Evolutionary conservation across 2,329 filamentous ascomycete genomes (phyloP).

Genomic region (Amesomyces nigricolor): DNA sequence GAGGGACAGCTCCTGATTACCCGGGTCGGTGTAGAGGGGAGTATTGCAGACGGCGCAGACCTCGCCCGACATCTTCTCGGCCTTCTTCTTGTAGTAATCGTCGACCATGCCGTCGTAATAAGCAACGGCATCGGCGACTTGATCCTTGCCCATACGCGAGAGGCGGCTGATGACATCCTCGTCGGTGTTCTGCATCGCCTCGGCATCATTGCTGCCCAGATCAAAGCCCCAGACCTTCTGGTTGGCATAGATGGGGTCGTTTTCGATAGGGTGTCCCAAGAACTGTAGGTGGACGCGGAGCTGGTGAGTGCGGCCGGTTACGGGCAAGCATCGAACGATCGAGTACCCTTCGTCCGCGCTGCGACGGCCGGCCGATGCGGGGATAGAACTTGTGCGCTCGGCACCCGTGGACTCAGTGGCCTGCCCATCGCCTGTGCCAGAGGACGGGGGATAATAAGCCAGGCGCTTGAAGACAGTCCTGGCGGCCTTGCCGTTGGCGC

Average conservation of each 20-base stretch:
- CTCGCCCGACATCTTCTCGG: slow-evolving; percentile 87
- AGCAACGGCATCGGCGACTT: slow-evolving; percentile 81
- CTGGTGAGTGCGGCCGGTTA: slow-evolving; percentile 93
- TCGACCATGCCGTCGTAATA: slow-evolving; percentile 95
- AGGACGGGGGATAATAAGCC: slow-evolving; percentile 73
- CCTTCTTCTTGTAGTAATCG: slow-evolving; percentile 81
- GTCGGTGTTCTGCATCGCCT: slow-evolving; percentile 67
- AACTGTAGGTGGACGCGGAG: slow-evolving; percentile 92
- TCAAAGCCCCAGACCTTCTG: slow-evolving; percentile 81
- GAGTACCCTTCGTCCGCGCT: slow-evolving; percentile 73
- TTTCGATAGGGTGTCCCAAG: slow-evolving; percentile 89
- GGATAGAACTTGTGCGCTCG: slow-evolving; percentile 2
- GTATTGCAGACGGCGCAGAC: slow-evolving; percentile 77
- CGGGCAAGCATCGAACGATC: slow-evolving; percentile 85
- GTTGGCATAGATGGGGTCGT: slow-evolving; percentile 97
- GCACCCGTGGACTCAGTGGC: no score
- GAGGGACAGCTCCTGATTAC: slow-evolving; percentile 80
- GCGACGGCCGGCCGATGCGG: slow-evolving; percentile 23
- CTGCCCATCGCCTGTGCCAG: slow-evolving; percentile 18
- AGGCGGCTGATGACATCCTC: slow-evolving; percentile 85
- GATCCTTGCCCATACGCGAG: slow-evolving; percentile 86
- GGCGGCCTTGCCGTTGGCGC: slow-evolving; percentile 85
- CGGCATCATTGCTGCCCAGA: slow-evolving; percentile 62
- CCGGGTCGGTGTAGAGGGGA: slow-evolving; percentile 88
- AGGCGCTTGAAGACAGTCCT: slow-evolving; percentile 86